Evolutionary conservation across 805 yeast species (phyloP), one percentile per base, ranked within the genome.

Genomic region (Nakazawaea ishiwadae): DNA sequence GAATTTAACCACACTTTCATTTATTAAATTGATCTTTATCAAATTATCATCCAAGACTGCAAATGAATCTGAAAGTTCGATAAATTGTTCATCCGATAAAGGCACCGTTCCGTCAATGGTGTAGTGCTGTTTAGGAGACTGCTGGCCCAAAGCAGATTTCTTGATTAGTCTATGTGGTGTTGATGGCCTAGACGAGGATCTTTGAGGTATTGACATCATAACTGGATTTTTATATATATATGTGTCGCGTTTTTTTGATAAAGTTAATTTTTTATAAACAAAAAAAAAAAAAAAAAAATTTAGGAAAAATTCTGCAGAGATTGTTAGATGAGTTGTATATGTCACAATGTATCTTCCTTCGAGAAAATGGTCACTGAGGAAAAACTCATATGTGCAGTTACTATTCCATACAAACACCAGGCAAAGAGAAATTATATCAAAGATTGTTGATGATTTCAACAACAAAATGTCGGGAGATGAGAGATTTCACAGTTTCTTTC

Each of bases 61-160:
- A 35, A 68, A 46, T 4, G 65, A 59, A 38, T 68, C 71, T n/a
- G 60, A 50, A 29, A 65, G 46, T 35, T 54, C 48, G 39, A 55
- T 62, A 37, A 68, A 63, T 4, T 66, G 49, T 27, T 66, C 70
- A 16, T 68, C 51, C 1, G 71, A 70, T 31, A 62, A 49, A 6
- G 45, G 45, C 31, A 59, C 48, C 21, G 61, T 61, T 4, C 55
- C 55, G 38, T 67, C 71, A 5, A 61, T 51, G 3, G 69, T 64
- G 41, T 66, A 67, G 44, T 66, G 73, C 1, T 59, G 52, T 44
- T 59, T 59, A 8, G 72, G 72, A 1, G 71, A 62, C 31, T 59
- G 69, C 5, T 62, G 54, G 3, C 53, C 44, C n/a, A 59, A 39
- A 34, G 45, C 53, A 16, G 52, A 50, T 4, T 60, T 62, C 2